phyloP scores from a whole-genome alignment of 116 monocot species.

The Trichopus zeylanicus region DNA sequence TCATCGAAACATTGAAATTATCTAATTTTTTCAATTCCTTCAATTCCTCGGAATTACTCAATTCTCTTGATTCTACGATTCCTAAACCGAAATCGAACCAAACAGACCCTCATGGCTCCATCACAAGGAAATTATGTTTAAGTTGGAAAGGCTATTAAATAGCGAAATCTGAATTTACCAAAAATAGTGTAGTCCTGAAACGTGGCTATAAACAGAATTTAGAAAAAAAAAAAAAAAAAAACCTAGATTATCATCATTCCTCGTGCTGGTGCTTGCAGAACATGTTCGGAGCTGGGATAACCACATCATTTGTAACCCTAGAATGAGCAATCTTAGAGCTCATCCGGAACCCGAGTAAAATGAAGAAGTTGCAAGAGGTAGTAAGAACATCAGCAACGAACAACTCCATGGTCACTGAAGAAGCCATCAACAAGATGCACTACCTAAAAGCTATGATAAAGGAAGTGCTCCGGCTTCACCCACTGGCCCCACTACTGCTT shows the following conservation, averaged over 20 bases:
- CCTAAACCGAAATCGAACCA: no score
- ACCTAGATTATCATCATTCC: background rate
- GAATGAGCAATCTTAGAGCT: constrained; percentile 14
- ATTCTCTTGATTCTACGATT: no score
- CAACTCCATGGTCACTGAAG: background rate
- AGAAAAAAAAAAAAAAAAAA: no score
- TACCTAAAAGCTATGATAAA: constrained; percentile 2
- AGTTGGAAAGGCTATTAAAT: no score
- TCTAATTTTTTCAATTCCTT: no score
- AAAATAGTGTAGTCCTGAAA: no score
- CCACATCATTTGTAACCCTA: background rate
- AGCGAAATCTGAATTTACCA: no score
- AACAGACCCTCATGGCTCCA: no score
- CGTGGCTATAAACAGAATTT: no score
- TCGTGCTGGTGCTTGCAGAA: background rate
- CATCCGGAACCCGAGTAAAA: background rate
- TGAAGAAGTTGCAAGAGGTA: constrained; percentile 5
- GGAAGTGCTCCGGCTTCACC: constrained; percentile 1
- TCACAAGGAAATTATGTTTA: no score
- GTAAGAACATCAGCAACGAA: background rate
- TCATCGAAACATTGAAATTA: no score
- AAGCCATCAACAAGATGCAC: background rate
- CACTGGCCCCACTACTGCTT: background rate
- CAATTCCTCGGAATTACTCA: no score
- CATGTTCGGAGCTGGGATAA: background rate